phyloP scores from a whole-genome alignment of 2,329 filamentous ascomycete species.

The Alternaria ethzedia region DNA sequence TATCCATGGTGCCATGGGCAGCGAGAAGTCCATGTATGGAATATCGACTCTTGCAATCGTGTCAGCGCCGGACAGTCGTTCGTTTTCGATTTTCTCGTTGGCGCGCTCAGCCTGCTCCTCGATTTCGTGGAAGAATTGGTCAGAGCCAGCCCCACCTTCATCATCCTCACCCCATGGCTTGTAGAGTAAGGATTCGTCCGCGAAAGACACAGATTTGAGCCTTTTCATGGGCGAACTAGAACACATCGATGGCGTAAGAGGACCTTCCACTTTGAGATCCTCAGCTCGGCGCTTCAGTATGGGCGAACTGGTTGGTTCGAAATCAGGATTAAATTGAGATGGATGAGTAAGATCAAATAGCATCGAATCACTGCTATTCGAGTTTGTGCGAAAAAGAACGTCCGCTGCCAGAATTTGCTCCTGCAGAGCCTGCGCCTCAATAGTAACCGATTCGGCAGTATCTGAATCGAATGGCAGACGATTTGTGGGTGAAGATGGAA shows the following conservation, averaged over 20 bases:
- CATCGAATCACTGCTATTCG: constrained; percentile 42
- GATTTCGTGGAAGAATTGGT: constrained; percentile 44
- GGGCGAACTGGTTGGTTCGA: constrained; percentile 22
- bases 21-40: constrained; percentile 54
- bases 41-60: constrained; percentile 58
- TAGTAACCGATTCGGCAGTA: constrained; percentile 39
- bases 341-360: constrained; percentile 36
- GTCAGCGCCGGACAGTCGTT: constrained; percentile 56
- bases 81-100: constrained; percentile 48
- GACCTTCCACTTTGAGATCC: constrained; percentile 55
- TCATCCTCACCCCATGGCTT: constrained; percentile 28
- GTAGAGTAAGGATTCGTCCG: constrained; percentile 43
- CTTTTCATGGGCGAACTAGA: constrained; percentile 48
- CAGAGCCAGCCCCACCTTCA: constrained; percentile 24
- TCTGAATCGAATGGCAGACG: constrained; percentile 48
- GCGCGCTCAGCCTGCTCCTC: constrained; percentile 47
- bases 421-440: constrained; percentile 45
- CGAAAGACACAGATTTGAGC: constrained; percentile 50
- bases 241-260: constrained; percentile 52
- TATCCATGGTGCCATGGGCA: constrained; percentile 57
- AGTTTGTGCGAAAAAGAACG: constrained; percentile 39
- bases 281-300: constrained; percentile 41
- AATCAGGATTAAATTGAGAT: constrained; percentile 25
- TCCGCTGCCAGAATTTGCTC: constrained; percentile 42
- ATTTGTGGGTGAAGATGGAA: constrained; percentile 49